Conservation (phyloP, 768 basidiomycete species). For the Lactarius psammicola region DNA sequence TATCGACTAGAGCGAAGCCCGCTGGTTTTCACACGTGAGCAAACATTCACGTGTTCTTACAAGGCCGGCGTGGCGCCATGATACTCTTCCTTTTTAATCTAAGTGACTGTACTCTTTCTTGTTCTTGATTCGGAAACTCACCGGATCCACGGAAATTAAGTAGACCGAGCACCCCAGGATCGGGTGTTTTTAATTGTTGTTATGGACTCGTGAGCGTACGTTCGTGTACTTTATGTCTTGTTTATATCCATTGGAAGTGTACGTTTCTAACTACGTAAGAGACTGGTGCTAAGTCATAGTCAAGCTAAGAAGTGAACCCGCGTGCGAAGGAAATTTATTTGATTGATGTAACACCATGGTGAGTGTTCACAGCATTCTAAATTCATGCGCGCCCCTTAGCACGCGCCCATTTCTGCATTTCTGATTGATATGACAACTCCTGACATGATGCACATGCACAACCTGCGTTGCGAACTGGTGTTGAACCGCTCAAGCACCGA, state of each 20-base stretch:
- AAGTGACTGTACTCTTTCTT: background rate
- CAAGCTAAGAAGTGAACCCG: slow-evolving; percentile 35
- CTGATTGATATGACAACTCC: too few relatives aligned
- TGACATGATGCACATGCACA: too few relatives aligned
- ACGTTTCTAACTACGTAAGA: background rate
- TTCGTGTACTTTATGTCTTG: background rate
- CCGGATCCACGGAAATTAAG: background rate
- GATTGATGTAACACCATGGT: too few relatives aligned
- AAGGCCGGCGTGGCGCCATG: background rate
- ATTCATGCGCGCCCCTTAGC: too few relatives aligned
- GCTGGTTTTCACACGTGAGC: background rate
- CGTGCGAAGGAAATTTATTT: too few relatives aligned
- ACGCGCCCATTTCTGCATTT: too few relatives aligned
- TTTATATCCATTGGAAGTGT: background rate
- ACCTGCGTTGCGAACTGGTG: too few relatives aligned
- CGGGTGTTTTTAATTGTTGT: background rate
- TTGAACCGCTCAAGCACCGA: too few relatives aligned
- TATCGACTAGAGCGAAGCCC: slow-evolving; percentile 11
- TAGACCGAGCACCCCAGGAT: background rate
- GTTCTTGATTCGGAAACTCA: background rate
- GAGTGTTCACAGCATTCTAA: too few relatives aligned
- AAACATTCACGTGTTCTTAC: background rate
- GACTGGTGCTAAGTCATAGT: too few relatives aligned
- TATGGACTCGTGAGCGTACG: background rate
- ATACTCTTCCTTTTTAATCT: background rate